A percentile compares a stretch with the other conserved stretches of the same genome.
Conservation (phyloP, 2,329 filamentous ascomycete genomes). For the Diplodia scrobiculata region DNA sequence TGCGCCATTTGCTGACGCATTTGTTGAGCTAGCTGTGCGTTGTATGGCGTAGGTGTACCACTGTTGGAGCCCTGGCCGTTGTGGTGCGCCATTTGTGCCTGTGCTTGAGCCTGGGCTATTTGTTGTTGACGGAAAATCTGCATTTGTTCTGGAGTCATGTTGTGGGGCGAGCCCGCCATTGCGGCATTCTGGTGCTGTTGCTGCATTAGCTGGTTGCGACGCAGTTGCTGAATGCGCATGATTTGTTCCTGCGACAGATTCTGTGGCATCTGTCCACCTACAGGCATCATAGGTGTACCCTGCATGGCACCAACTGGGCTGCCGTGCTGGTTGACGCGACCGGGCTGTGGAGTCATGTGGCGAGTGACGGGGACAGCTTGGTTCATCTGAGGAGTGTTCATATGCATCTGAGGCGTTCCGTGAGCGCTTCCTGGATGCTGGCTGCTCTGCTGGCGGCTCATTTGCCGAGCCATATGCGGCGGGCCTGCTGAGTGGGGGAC, state of each 20-base stretch:
- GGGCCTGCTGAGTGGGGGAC: conserved; percentile 41
- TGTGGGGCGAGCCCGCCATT: conserved; percentile 32
- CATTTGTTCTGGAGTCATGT: conserved; percentile 43
- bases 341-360: conserved; percentile 46
- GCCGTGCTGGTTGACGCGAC: conserved; percentile 41
- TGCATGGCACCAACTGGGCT: conserved; percentile 43
- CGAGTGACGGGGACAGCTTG: conserved; percentile 41
- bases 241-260: conserved; percentile 24
- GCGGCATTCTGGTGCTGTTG: conserved; percentile 25
- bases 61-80: conserved; percentile 20
- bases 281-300: conserved; percentile 44
- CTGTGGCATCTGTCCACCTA: conserved; percentile 34
- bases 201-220: conserved; percentile 15
- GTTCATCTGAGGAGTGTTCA: conserved; percentile 46
- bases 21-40: conserved; percentile 22
- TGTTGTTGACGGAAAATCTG: conserved; percentile 31
- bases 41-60: conserved; percentile 21
- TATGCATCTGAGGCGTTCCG: conserved; percentile 45
- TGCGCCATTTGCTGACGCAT: conserved; percentile 25
- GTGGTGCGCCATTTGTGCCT: conserved; percentile 17
- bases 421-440: conserved; percentile 42
- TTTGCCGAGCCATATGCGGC: conserved; percentile 41
- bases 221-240: conserved; percentile 22
- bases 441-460: conserved; percentile 43
- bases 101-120: conserved; percentile 11